A percentile compares a stretch with the other conserved stretches of the same genome.
These are phyloP conservation scores for Nothophaeocryptopus gaeumannii DNA, from an alignment of 2,329 filamentous ascomycete genomes.

Conservation along the genomic window DNA sequence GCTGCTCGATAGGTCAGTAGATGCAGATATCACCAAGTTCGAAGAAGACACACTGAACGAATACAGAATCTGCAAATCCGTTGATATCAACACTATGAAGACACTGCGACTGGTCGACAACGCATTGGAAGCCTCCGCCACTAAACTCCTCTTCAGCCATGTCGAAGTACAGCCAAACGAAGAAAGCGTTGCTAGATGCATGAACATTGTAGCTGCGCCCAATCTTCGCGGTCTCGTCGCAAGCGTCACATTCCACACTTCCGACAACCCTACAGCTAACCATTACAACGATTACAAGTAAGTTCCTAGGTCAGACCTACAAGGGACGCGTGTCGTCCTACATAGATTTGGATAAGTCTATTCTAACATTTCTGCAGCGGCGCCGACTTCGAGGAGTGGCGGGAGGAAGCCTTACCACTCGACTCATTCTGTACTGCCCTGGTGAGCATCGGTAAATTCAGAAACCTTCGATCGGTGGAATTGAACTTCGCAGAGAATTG, in stretches of 20 bases:
- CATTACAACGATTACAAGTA: background rate
- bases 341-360: too few species aligned
- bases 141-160: constrained; percentile 6
- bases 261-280: background rate
- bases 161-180: constrained; percentile 1
- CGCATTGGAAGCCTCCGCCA: background rate
- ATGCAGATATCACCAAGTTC: background rate
- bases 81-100: background rate
- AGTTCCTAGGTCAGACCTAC: too few species aligned
- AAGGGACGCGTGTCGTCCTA: too few species aligned
- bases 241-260: background rate
- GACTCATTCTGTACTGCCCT: too few species aligned
- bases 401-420: background rate
- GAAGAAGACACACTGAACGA: background rate
- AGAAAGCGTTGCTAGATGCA: constrained; percentile 1
- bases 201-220: background rate
- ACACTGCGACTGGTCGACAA: background rate
- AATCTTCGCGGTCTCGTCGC: background rate
- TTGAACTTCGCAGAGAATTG: too few species aligned
- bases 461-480: too few species aligned
- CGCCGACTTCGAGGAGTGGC: background rate
- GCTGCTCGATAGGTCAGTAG: background rate
- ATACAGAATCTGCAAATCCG: background rate
- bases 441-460: too few species aligned
- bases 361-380: too few species aligned